phyloP scores from a whole-genome alignment of 2,329 filamentous ascomycete species.

The Diaporthe capsici region DNA sequence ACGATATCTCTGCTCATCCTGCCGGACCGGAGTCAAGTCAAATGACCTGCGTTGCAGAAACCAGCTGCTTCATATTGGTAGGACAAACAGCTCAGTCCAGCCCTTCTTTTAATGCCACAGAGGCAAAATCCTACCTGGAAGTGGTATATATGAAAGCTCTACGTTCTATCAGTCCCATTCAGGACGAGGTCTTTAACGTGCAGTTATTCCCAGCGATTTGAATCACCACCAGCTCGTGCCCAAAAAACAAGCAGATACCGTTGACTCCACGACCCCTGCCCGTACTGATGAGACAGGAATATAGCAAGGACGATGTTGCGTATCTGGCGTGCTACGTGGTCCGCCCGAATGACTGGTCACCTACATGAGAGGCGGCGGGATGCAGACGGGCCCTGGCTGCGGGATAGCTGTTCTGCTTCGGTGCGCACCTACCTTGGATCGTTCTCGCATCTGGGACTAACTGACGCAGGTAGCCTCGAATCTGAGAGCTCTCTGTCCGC shows the following conservation, averaged over 20 bases:
- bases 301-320: not conserved
- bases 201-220: not conserved
- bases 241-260: not conserved
- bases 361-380: slow-evolving; percentile 13
- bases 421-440: slow-evolving; percentile 32
- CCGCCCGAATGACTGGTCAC: slow-evolving; percentile 20
- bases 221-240: not conserved
- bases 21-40: not conserved
- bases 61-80: not conserved
- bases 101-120: not conserved
- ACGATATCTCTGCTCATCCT: slow-evolving; percentile 8
- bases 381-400: slow-evolving; percentile 35
- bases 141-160: not conserved
- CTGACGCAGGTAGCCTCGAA: slow-evolving; percentile 39
- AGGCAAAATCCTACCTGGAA: not conserved
- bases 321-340: slow-evolving; percentile 16
- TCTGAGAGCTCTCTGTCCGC: slow-evolving; percentile 1
- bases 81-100: not conserved
- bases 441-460: slow-evolving; percentile 36
- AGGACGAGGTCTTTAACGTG: not conserved
- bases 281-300: not conserved
- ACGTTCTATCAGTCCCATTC: not conserved
- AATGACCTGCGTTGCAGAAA: not conserved
- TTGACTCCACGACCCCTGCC: not conserved
- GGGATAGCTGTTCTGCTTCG: slow-evolving; percentile 10